Percentiles rank a stretch among this genome's conserved stretches.
Conservation (phyloP, 164 flowering plant species). For the Nymphaea thermarum region DNA sequence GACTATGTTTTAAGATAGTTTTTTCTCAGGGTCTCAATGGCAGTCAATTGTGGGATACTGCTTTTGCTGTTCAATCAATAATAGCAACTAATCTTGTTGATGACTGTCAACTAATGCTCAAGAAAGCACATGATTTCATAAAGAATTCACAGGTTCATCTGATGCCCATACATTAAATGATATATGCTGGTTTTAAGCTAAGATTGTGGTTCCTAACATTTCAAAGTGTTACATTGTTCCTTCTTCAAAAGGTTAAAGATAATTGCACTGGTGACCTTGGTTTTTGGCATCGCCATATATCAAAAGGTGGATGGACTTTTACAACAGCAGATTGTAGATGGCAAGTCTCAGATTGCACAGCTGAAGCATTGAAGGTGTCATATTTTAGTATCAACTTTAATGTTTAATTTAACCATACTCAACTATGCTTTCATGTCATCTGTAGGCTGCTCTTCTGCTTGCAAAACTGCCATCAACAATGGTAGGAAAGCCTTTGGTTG, state of each 20-base stretch:
- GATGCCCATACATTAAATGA: too few species aligned
- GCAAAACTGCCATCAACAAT: constrained; percentile 28
- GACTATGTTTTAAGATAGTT: neutral
- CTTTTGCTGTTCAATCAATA: constrained; percentile 58
- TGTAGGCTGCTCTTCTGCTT: constrained; percentile 31
- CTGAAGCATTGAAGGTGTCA: constrained; percentile 68
- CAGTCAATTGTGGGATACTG: constrained; percentile 65
- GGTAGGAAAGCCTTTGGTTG: constrained; percentile 43
- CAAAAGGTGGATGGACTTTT: constrained; percentile 92
- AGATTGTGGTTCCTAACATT: neutral
- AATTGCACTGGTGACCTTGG: constrained; percentile 49
- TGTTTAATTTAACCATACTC: too few species aligned
- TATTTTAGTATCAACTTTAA: neutral
- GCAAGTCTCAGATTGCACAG: constrained; percentile 81
- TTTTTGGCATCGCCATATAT: constrained; percentile 67
- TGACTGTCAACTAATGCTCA: constrained; percentile 35
- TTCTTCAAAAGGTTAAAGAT: constrained; percentile 36
- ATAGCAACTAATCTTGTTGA: constrained; percentile 37
- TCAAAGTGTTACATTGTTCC: neutral
- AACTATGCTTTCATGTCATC: neutral
- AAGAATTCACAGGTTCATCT: constrained; percentile 44
- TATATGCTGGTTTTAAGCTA: neutral
- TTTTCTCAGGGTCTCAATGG: constrained; percentile 59
- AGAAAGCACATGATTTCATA: constrained; percentile 42
- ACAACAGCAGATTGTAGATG: constrained; percentile 80